Evolutionary conservation across 805 yeast genomes (phyloP).

Genomic region (Nakazawaea sp.): DNA sequence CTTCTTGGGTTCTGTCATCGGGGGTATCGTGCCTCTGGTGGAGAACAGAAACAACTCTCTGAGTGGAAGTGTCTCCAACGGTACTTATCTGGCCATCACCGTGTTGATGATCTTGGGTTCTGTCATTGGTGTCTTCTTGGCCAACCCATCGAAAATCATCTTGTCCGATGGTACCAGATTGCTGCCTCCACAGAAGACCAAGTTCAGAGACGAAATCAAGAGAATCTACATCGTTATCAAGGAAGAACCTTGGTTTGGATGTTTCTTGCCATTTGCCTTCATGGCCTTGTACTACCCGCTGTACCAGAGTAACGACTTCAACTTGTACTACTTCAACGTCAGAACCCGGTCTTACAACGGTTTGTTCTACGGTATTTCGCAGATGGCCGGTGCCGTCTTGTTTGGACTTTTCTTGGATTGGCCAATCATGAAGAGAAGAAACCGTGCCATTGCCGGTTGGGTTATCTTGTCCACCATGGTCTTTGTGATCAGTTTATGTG

Average conservation of each 20-base stretch:
- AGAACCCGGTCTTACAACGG: conserved; percentile 9
- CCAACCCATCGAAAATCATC: conserved; percentile 5
- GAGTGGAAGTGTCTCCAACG: conserved; percentile 8
- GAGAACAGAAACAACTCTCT: conserved; percentile 2
- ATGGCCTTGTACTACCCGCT: conserved; percentile 9
- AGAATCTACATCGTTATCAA: not conserved
- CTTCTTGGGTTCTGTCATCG: conserved; percentile 8
- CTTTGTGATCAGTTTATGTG: conserved; percentile 6
- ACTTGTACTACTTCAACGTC: conserved; percentile 8
- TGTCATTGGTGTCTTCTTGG: conserved; percentile 1
- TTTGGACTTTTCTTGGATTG: conserved; percentile 7
- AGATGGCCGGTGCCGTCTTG: conserved; percentile 7
- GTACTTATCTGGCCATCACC: conserved; percentile 7
- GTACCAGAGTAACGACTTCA: conserved; percentile 8
- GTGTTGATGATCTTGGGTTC: conserved; percentile 6
- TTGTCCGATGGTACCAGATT: conserved; percentile 7
- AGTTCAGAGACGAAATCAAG: conserved; percentile 2
- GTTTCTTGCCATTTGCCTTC: conserved; percentile 8
- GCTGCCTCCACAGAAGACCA: not conserved
- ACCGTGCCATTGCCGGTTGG: conserved; percentile 6
- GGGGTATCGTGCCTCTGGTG: conserved; percentile 8
- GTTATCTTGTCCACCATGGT: conserved; percentile 1
- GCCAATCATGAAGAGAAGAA: conserved; percentile 6
- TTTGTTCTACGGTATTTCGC: conserved; percentile 7
- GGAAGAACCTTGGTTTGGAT: conserved; percentile 7